These are phyloP conservation scores for Uncinocarpus reesii DNA, from an alignment of 2,329 filamentous ascomycete species.

Conservation along the genomic window DNA sequence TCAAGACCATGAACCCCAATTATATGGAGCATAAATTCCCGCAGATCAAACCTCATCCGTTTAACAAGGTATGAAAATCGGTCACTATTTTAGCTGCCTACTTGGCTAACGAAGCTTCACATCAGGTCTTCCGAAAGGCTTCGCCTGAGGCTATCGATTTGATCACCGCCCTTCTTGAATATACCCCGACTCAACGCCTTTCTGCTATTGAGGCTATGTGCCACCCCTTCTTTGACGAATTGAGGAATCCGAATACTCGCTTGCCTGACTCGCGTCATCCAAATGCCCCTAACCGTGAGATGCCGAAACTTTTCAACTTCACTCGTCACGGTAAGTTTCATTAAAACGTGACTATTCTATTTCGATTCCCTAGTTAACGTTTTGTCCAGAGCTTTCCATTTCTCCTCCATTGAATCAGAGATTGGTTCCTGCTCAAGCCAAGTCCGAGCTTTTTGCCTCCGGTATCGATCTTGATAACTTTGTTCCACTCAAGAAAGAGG, in stretches of 20 bases:
- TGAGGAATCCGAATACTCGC: conserved; percentile 80
- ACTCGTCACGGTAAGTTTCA: conserved; percentile 76
- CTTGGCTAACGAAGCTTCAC: background rate
- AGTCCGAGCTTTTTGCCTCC: conserved; percentile 59
- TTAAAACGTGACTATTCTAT: too few relatives aligned
- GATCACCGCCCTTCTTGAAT: conserved; percentile 87
- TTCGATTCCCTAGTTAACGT: background rate
- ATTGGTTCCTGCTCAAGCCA: conserved; percentile 75
- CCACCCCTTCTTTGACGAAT: conserved; percentile 96
- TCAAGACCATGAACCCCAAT: conserved; percentile 99
- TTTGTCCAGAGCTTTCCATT: conserved; percentile 76
- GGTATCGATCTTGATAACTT: conserved; percentile 92
- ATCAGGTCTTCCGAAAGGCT: conserved; percentile 85
- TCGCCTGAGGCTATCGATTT: conserved; percentile 86
- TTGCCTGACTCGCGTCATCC: conserved; percentile 90
- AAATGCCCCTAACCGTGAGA: conserved; percentile 65
- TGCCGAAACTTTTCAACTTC: conserved; percentile 88
- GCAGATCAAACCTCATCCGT: conserved; percentile 98
- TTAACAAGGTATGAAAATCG: conserved; percentile 61
- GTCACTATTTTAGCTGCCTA: background rate
- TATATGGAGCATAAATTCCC: conserved; percentile 99
- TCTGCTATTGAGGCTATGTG: conserved; percentile 94
- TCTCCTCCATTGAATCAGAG: conserved; percentile 75
- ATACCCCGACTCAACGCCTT: conserved; percentile 90
- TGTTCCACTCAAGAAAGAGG: conserved; percentile 78